Evolutionary conservation across 306 rosid genomes (phyloP).

Genomic region (Pyrus pyrifolia): DNA sequence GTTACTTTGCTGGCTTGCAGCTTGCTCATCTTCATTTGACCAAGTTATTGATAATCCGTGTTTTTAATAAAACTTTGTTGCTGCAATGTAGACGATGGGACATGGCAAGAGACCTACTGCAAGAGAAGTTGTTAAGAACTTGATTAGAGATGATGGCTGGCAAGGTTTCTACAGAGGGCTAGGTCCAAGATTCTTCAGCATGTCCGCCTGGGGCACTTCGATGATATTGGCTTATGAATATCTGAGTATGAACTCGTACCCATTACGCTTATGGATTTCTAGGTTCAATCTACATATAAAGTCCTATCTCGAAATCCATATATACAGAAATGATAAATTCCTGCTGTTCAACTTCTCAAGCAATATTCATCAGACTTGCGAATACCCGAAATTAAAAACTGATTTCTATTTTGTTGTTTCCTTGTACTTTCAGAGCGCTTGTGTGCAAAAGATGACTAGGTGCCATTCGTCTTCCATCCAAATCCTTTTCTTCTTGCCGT

Average conservation of each 20-base stretch:
- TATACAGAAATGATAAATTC: not conserved
- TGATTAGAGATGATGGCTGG: constrained; percentile 84
- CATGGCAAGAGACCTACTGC: constrained; percentile 56
- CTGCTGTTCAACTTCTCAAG: not conserved
- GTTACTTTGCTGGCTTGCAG: not conserved
- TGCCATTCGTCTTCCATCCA: constrained; percentile 3
- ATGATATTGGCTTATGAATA: constrained; percentile 89
- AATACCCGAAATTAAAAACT: not conserved
- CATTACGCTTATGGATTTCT: not conserved
- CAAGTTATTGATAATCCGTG: not conserved
- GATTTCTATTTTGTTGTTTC: not conserved
- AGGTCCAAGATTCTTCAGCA: constrained; percentile 93
- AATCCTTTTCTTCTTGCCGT: constrained; percentile 5
- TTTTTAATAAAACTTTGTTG: constrained; percentile 13
- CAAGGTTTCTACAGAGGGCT: constrained; percentile 82
- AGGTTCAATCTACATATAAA: not conserved
- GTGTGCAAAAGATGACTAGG: constrained; percentile 60
- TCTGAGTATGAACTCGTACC: constrained; percentile 51
- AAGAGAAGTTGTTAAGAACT: constrained; percentile 66
- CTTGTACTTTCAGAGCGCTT: constrained; percentile 57
- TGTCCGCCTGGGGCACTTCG: constrained; percentile 96
- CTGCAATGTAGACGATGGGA: constrained; percentile 57
- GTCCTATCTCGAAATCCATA: not conserved
- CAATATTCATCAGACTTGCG: not conserved
- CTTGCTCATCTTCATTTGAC: constrained; percentile 5